Conservation (phyloP, 768 basidiomycete species). For the Tulasnella sp. region DNA sequence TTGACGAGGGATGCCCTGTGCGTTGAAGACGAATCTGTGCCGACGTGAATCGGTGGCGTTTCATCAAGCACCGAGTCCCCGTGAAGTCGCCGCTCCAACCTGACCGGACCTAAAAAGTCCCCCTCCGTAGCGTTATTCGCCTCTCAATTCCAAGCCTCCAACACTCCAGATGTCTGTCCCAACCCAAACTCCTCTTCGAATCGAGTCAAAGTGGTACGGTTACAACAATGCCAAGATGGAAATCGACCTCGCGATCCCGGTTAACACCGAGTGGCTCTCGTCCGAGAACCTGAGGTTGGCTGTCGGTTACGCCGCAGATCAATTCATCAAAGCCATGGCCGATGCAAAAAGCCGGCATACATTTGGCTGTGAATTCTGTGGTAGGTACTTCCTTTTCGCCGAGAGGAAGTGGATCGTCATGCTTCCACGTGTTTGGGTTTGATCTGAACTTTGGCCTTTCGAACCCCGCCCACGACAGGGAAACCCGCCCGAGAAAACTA, state of each 20-base stretch:
- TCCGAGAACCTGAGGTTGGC: background rate
- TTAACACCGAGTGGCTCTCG: background rate
- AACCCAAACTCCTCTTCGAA: background rate
- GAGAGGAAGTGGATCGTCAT: background rate
- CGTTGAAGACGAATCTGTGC: background rate
- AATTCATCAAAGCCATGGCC: background rate
- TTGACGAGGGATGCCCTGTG: background rate
- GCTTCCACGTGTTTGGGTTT: background rate
- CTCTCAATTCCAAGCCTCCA: background rate
- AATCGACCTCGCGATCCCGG: background rate
- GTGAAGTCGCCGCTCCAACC: background rate
- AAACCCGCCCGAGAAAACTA: slow-evolving; percentile 10
- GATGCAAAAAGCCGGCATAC: slow-evolving; percentile 6
- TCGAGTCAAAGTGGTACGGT: background rate
- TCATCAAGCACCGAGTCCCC: background rate
- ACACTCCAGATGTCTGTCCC: background rate
- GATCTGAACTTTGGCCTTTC: background rate
- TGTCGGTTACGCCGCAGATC: slow-evolving; percentile 7
- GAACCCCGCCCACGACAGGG: background rate
- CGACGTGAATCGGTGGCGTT: background rate
- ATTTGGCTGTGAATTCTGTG: slow-evolving; percentile 3
- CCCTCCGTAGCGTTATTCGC: background rate
- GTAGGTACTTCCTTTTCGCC: background rate
- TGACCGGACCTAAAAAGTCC: background rate
- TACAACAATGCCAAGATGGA: slow-evolving; percentile 3